Evolutionary conservation across 306 rosid species (phyloP).

Genomic region (Fragaria vesca): DNA sequence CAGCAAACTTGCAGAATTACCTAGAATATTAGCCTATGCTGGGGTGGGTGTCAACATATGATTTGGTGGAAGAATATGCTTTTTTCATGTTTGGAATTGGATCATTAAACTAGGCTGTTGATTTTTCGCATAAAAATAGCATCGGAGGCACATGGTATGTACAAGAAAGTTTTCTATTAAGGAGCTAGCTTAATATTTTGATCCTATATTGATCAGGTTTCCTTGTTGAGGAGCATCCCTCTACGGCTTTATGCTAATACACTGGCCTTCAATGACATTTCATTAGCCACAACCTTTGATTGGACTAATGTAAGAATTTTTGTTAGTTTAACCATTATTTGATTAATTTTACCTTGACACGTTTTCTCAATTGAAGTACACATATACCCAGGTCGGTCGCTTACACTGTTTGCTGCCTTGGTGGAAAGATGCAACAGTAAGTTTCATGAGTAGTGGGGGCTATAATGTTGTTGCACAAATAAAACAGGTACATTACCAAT

Average conservation of each 20-base stretch:
- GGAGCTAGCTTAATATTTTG: not conserved
- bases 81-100: not conserved
- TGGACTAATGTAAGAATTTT: conserved; percentile 50
- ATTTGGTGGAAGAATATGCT: not conserved
- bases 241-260: conserved; percentile 47
- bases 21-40: conserved; percentile 34
- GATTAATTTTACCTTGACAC: not conserved
- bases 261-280: conserved; percentile 39
- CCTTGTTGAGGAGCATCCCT: conserved; percentile 44
- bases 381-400: conserved; percentile 41
- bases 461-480: conserved; percentile 44
- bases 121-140: not conserved
- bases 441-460: conserved; percentile 51
- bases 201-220: conserved; percentile 36
- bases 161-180: not conserved
- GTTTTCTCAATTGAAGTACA: not conserved
- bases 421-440: conserved; percentile 55
- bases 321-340: not conserved
- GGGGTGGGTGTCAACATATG: conserved; percentile 33
- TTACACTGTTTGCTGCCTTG: conserved; percentile 57
- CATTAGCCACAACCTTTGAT: conserved; percentile 44
- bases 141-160: not conserved
- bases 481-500: conserved; percentile 34
- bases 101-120: not conserved
- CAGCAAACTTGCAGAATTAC: conserved; percentile 32